Conservation (phyloP, 2,329 filamentous ascomycete genomes). For the Nannizziopsis barbatae region DNA sequence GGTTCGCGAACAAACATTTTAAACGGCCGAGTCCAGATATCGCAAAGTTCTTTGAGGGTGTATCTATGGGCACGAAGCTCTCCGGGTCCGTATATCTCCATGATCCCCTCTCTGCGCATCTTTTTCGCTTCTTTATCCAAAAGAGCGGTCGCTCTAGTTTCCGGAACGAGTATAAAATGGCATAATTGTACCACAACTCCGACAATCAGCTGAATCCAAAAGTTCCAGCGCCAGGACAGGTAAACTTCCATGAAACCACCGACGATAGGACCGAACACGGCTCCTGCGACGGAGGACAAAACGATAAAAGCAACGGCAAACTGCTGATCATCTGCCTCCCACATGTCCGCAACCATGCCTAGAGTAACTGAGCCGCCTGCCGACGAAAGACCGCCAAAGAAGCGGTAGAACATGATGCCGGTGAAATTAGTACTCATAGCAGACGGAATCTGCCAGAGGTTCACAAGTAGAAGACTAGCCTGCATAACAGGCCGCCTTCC, state of each 20-base stretch:
- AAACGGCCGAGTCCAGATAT: constrained; percentile 51
- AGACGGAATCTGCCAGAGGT: constrained; percentile 63
- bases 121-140: constrained; percentile 49
- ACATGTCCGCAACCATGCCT: constrained; percentile 55
- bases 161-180: constrained; percentile 42
- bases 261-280: constrained; percentile 38
- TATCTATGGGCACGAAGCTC: constrained; percentile 53
- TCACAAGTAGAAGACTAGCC: constrained; percentile 60
- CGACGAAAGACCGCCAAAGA: constrained; percentile 51
- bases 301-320: constrained; percentile 52
- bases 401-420: constrained; percentile 56
- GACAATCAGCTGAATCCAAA: constrained; percentile 52
- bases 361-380: constrained; percentile 55
- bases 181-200: constrained; percentile 43
- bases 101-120: constrained; percentile 43
- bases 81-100: constrained; percentile 59
- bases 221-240: constrained; percentile 48
- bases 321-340: constrained; percentile 46
- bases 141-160: constrained; percentile 48
- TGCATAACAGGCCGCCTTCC: constrained; percentile 67
- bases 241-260: constrained; percentile 43
- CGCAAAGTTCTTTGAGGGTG: constrained; percentile 44
- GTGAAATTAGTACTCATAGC: constrained; percentile 61
- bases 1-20: constrained; percentile 54
- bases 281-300: constrained; percentile 45